These are phyloP conservation scores for Scenedesmus sp. DNA, from an alignment of 163 green algal genomes.

Conservation along the genomic window DNA sequence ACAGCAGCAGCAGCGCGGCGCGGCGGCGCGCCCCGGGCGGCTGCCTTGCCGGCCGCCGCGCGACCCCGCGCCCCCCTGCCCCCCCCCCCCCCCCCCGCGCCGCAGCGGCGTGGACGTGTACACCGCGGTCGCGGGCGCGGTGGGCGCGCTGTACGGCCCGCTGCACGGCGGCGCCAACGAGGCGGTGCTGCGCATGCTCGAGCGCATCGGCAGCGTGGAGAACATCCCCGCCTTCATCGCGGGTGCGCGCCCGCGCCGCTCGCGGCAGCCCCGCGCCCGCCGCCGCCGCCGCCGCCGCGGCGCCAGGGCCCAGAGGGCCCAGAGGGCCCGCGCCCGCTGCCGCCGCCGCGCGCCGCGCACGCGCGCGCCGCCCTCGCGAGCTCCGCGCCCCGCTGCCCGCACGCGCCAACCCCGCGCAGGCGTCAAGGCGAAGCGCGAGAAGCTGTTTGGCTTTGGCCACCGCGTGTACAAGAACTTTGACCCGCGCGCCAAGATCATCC, in stretches of 20 bases:
- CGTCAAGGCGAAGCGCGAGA: constrained; percentile 84
- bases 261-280: not conserved
- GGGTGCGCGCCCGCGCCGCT: constrained; percentile 51
- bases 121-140: constrained; percentile 82
- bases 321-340: too few relatives aligned
- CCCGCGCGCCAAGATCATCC: constrained; percentile 89
- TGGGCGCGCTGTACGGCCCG: constrained; percentile 97
- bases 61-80: not conserved
- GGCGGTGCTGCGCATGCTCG: constrained; percentile 96
- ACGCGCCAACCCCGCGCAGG: not conserved
- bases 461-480: constrained; percentile 99
- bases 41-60: not conserved
- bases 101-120: constrained; percentile 93
- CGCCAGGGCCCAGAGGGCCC: too few relatives aligned
- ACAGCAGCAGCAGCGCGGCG: not conserved
- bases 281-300: not conserved
- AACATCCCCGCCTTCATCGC: constrained; percentile 93
- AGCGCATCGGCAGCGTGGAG: constrained; percentile 88
- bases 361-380: too few relatives aligned
- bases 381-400: too few relatives aligned
- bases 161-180: constrained; percentile 99
- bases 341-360: too few relatives aligned
- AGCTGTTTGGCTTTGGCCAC: constrained; percentile 99
- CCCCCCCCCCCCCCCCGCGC: not conserved
- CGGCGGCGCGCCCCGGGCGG: not conserved